A percentile compares a stretch with the other conserved stretches of the same genome.
These are phyloP conservation scores for Exophiala lecanii-corni DNA, from an alignment of 2,329 filamentous ascomycete species.

Conservation along the genomic window DNA sequence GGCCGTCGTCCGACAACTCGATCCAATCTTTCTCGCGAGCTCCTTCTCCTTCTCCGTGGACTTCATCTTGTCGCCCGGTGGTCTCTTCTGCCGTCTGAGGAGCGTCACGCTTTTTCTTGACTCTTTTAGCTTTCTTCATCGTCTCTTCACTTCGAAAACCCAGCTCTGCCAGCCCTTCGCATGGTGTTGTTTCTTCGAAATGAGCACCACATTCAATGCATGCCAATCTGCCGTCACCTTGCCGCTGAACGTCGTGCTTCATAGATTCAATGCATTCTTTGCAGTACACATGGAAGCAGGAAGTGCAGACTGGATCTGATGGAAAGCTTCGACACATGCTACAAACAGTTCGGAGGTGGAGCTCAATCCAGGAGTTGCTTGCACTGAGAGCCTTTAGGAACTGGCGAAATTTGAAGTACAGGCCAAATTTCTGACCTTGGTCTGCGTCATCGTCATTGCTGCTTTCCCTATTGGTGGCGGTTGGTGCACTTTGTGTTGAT, in stretches of 20 bases:
- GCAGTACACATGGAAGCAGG: conserved; percentile 56
- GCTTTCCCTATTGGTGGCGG: not conserved
- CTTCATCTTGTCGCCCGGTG: not conserved
- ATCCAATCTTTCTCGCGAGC: conserved; percentile 20
- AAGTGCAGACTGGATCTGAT: conserved; percentile 40
- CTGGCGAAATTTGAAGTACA: conserved; percentile 19
- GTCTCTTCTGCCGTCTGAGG: too few relatives aligned
- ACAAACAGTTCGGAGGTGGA: conserved; percentile 26
- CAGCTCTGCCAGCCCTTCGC: conserved; percentile 14
- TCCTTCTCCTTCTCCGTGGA: conserved; percentile 9
- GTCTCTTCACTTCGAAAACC: conserved; percentile 12
- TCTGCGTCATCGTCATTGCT: not conserved
- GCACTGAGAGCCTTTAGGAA: conserved; percentile 15
- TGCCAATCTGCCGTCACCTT: conserved; percentile 11
- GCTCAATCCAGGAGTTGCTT: conserved; percentile 15
- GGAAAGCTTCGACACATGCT: conserved; percentile 39
- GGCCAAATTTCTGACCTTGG: conserved; percentile 5
- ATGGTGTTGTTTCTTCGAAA: conserved; percentile 18
- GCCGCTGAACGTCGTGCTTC: conserved; percentile 18
- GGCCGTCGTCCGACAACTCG: conserved; percentile 7
- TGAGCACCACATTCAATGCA: conserved; percentile 21
- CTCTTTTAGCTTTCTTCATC: conserved; percentile 5
- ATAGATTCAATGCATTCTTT: conserved; percentile 41
- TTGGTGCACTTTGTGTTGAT: conserved; percentile 1
- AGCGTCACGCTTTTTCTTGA: conserved; percentile 5